Evolutionary conservation across 2,329 filamentous ascomycete species (phyloP).

Genomic region (Endothia cerciana): DNA sequence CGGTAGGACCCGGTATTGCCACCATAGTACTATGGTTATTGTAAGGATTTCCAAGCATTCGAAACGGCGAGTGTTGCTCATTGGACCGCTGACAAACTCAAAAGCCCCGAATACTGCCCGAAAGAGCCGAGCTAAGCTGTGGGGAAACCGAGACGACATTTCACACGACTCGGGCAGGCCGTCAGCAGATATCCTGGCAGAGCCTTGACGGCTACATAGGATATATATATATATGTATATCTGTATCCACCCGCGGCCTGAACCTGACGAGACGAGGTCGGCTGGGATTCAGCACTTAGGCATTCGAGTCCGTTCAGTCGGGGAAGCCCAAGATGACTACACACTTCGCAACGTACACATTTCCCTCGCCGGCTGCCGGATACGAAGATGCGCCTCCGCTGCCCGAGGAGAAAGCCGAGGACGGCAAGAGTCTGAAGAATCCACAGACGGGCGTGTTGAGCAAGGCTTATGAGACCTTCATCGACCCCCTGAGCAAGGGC

Average conservation of each 20-base stretch:
- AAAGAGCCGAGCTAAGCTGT: neutral
- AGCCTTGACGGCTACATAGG: neutral
- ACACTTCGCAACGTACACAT: slow-evolving; percentile 47
- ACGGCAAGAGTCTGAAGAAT: slow-evolving; percentile 80
- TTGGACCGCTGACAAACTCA: slow-evolving; percentile 1
- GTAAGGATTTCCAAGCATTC: slow-evolving; percentile 17
- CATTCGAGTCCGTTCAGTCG: no score
- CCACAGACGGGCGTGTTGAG: slow-evolving; percentile 63
- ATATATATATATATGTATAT: neutral
- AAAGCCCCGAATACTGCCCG: no score
- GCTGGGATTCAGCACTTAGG: no score
- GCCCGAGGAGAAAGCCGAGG: slow-evolving; percentile 61
- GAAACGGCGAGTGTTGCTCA: neutral
- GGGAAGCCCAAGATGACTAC: slow-evolving; percentile 41
- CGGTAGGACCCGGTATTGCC: neutral
- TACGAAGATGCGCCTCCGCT: slow-evolving; percentile 61
- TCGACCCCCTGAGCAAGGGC: slow-evolving; percentile 68
- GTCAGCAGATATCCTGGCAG: neutral
- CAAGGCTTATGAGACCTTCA: slow-evolving; percentile 71
- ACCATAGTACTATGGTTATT: neutral
- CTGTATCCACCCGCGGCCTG: neutral
- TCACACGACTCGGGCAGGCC: neutral
- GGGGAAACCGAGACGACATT: neutral
- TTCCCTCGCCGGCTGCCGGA: slow-evolving; percentile 60
- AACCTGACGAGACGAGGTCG: no score